Conservation (phyloP, 2,329 filamentous ascomycete species). For the Venturiaceae sp. region DNA sequence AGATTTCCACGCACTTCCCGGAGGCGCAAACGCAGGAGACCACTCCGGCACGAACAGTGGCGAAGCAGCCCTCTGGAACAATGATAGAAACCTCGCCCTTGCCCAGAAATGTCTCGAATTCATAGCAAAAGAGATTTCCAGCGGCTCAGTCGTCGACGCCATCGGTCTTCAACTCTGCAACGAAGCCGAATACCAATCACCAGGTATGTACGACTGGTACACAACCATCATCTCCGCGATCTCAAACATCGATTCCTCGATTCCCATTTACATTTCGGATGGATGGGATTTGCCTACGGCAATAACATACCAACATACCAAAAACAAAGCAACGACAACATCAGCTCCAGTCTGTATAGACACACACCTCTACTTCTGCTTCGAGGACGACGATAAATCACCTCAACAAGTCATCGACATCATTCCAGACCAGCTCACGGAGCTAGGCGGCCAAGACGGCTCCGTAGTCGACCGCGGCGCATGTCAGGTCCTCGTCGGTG, state of each 20-base stretch:
- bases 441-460: slow-evolving; percentile 38
- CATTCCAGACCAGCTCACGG: slow-evolving; percentile 31
- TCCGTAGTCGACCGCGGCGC: slow-evolving; percentile 40
- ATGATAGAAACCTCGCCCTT: slow-evolving; percentile 31
- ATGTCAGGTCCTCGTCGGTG: slow-evolving; percentile 43
- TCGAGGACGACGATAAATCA: slow-evolving; percentile 41
- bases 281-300: slow-evolving; percentile 43
- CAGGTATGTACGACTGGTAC: slow-evolving; percentile 49
- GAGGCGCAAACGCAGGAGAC: slow-evolving; percentile 45
- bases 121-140: slow-evolving; percentile 33
- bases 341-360: slow-evolving; percentile 44
- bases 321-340: slow-evolving; percentile 24
- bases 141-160: slow-evolving; percentile 22
- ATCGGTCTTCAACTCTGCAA: slow-evolving; percentile 50
- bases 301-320: slow-evolving; percentile 33
- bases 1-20: slow-evolving; percentile 49
- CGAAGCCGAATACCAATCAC: slow-evolving; percentile 41
- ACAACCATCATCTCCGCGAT: slow-evolving; percentile 38
- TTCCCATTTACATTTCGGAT: slow-evolving; percentile 50
- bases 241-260: slow-evolving; percentile 34
- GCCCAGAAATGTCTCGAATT: slow-evolving; percentile 39
- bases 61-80: slow-evolving; percentile 42
- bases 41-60: slow-evolving; percentile 47
- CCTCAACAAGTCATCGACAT: slow-evolving; percentile 43
- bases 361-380: slow-evolving; percentile 51